Evolutionary conservation across 495 filamentous ascomycete genomes (phyloP).

Genomic region (Glutinoglossum americanum): DNA sequence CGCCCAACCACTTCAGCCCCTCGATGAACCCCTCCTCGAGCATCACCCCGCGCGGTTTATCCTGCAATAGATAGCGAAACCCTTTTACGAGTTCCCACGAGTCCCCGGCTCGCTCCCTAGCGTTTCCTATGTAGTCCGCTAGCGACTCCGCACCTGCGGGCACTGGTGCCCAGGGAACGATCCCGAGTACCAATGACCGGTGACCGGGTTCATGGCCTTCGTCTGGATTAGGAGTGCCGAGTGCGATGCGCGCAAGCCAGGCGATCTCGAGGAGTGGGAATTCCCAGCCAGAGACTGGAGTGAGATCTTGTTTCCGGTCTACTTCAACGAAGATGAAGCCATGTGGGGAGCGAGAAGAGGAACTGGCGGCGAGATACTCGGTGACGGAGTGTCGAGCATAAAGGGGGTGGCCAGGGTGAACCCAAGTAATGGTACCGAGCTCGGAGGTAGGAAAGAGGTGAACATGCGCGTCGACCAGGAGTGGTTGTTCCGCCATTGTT

Average conservation of each 20-base stretch:
- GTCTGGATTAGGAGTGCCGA: conserved; percentile 29
- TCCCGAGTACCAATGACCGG: conserved; percentile 32
- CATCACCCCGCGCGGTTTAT: conserved; percentile 43
- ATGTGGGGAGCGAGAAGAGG: conserved; percentile 14
- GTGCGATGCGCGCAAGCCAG: conserved; percentile 39
- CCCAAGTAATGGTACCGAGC: conserved; percentile 42
- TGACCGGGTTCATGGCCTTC: conserved; percentile 37
- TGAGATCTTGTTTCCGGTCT: conserved; percentile 38
- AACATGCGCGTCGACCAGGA: conserved; percentile 66
- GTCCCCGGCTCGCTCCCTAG: conserved; percentile 15
- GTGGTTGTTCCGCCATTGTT: background rate
- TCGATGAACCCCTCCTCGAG: conserved; percentile 37
- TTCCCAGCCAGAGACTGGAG: conserved; percentile 23
- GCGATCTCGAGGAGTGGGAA: conserved; percentile 50
- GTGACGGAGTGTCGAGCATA: conserved; percentile 36
- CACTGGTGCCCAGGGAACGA: conserved; percentile 69
- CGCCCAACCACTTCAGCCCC: conserved; percentile 45
- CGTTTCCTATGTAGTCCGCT: conserved; percentile 27
- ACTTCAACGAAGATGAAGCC: conserved; percentile 70
- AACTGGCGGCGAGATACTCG: conserved; percentile 27
- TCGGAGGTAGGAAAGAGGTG: conserved; percentile 58
- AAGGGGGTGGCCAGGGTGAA: conserved; percentile 30
- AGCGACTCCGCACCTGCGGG: conserved; percentile 29
- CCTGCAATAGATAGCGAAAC: conserved; percentile 64
- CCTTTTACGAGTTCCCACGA: conserved; percentile 33